Evolutionary conservation across 805 yeast genomes (phyloP).

Genomic region (Starmerella etchellsii): DNA sequence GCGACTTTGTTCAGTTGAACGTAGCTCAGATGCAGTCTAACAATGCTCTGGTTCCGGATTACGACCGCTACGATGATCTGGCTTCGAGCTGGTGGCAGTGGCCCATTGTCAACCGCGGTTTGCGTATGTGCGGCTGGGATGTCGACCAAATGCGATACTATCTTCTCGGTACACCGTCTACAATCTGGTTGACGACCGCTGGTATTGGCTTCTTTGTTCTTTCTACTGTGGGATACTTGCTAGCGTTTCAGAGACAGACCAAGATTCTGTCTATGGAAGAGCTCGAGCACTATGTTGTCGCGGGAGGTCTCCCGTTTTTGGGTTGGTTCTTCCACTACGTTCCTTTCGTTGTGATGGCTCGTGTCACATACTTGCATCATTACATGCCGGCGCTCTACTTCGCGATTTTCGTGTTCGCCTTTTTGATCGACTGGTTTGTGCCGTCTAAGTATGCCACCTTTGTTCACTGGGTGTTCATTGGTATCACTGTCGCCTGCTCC

Average conservation of each 20-base stretch:
- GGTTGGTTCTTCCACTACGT: constrained; percentile 84
- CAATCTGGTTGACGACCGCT: constrained; percentile 44
- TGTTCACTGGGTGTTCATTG: constrained; percentile 38
- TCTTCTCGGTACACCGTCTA: constrained; percentile 52
- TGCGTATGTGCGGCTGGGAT: constrained; percentile 70
- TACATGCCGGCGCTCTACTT: constrained; percentile 90
- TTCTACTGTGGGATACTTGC: constrained; percentile 29
- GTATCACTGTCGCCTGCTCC: constrained; percentile 44
- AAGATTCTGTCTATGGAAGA: constrained; percentile 33
- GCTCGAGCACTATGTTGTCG: constrained; percentile 37
- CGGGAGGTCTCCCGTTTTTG: constrained; percentile 71
- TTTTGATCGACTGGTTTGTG: constrained; percentile 39
- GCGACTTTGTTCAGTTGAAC: constrained; percentile 59
- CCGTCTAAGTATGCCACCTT: constrained; percentile 22
- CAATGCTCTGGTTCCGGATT: constrained; percentile 69
- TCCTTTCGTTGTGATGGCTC: constrained; percentile 86
- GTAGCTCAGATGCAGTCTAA: constrained; percentile 76
- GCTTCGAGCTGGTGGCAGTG: constrained; percentile 77
- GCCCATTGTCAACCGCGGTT: constrained; percentile 57
- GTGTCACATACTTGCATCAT: constrained; percentile 95
- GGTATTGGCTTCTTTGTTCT: constrained; percentile 32
- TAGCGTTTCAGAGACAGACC: constrained; percentile 51
- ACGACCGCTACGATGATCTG: constrained; percentile 54
- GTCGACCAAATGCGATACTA: constrained; percentile 43
- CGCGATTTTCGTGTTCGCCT: constrained; percentile 68